Conservation (phyloP, 768 basidiomycete genomes). For the Pluteus cervinus region DNA sequence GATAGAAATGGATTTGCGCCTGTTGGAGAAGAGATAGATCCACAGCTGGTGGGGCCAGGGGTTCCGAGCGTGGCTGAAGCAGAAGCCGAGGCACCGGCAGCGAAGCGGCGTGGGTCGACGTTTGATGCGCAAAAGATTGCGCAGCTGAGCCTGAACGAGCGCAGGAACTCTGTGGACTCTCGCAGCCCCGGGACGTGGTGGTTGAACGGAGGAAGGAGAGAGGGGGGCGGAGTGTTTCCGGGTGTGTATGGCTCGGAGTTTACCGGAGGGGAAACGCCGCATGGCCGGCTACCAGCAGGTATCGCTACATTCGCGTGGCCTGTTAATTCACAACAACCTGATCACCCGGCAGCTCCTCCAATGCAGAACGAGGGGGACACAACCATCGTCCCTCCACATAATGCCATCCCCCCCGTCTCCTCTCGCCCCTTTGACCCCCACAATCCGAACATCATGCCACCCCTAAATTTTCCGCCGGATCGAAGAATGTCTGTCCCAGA, state of each 20-base stretch:
- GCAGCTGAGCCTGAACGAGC: conserved; percentile 71
- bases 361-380: conserved; percentile 40
- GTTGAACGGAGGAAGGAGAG: conserved; percentile 66
- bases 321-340: conserved; percentile 31
- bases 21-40: conserved; percentile 57
- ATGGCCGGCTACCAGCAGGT: conserved; percentile 54
- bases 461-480: conserved; percentile 55
- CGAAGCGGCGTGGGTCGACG: conserved; percentile 80
- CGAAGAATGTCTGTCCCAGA: conserved; percentile 76
- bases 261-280: conserved; percentile 56
- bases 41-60: conserved; percentile 64
- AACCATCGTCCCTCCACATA: too few species aligned
- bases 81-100: conserved; percentile 60
- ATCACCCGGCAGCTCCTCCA: conserved; percentile 28
- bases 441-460: conserved; percentile 43
- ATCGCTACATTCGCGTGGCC: conserved; percentile 75
- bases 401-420: too few species aligned
- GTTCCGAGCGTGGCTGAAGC: conserved; percentile 53
- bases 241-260: conserved; percentile 32
- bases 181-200: conserved; percentile 51
- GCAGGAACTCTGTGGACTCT: conserved; percentile 71
- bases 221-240: conserved; percentile 64
- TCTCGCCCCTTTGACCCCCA: conserved; percentile 45
- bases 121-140: conserved; percentile 75
- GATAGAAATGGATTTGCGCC: conserved; percentile 50